Evolutionary conservation across 2,329 filamentous ascomycete species (phyloP).

Genomic region (Colletotrichum paranaense): DNA sequence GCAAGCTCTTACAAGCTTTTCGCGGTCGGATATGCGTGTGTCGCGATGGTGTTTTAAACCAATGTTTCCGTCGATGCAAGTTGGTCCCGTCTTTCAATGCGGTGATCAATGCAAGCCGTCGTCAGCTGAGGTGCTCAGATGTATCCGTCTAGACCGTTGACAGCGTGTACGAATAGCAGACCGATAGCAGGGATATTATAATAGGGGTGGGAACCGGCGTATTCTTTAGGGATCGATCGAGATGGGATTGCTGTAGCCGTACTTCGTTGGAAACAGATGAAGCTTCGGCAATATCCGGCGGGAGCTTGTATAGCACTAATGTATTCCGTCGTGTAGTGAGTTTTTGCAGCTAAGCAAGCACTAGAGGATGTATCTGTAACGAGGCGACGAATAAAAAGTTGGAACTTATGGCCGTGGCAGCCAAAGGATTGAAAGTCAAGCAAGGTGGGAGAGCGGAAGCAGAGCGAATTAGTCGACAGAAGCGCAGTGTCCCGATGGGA

Average conservation of each 20-base stretch:
- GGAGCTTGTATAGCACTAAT: not conserved
- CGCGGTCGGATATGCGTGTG: conserved; percentile 27
- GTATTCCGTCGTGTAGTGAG: not conserved
- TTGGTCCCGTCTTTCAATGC: conserved; percentile 21
- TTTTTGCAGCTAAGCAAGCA: not conserved
- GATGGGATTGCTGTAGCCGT: not conserved
- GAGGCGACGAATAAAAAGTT: not conserved
- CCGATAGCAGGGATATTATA: not conserved
- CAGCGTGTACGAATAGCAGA: not conserved
- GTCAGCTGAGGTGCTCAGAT: not conserved
- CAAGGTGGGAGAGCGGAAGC: not conserved
- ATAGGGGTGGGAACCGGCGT: not conserved
- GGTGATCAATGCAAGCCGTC: not conserved
- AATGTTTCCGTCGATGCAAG: conserved; percentile 29
- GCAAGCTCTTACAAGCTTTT: conserved; percentile 11
- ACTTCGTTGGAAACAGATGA: not conserved
- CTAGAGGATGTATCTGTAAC: not conserved
- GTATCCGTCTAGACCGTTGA: not conserved
- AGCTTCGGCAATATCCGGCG: not conserved
- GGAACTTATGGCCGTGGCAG: not conserved
- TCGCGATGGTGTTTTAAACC: conserved; percentile 36
- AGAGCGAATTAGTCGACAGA: conserved; percentile 21
- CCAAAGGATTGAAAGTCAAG: not conserved
- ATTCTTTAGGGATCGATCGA: not conserved
- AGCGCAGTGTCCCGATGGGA: conserved; percentile 20